phyloP scores from a whole-genome alignment of 164 flowering plant genomes.

The Saururus chinensis region DNA sequence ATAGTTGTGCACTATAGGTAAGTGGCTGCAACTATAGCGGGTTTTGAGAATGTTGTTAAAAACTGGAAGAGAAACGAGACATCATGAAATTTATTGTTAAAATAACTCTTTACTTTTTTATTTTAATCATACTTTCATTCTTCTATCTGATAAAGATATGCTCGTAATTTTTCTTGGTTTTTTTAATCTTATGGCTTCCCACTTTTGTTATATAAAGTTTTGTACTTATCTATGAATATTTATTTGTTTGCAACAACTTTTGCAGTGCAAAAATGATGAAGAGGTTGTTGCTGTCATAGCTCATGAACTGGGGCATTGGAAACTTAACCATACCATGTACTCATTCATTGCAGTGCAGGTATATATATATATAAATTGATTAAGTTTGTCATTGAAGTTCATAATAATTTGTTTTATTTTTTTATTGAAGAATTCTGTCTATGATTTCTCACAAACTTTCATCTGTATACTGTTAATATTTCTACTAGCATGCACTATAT shows the following conservation, averaged over 20 bases:
- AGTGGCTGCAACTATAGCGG: too few relatives aligned
- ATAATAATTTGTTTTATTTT: neutral
- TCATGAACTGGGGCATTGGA: constrained; percentile 99
- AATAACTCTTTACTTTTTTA: too few relatives aligned
- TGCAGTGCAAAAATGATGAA: constrained; percentile 80
- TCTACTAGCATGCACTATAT: too few relatives aligned
- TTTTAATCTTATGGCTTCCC: too few relatives aligned
- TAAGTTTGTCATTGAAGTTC: neutral
- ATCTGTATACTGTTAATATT: too few relatives aligned
- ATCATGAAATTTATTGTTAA: neutral
- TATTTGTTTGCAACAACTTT: neutral
- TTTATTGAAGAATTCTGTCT: neutral
- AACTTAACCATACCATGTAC: constrained; percentile 89
- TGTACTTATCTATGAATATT: too few relatives aligned
- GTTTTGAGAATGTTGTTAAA: too few relatives aligned
- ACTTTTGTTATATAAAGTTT: too few relatives aligned
- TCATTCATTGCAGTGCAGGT: constrained; percentile 93
- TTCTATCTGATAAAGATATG: neutral
- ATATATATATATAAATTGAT: constrained; percentile 6
- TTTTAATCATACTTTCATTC: too few relatives aligned
- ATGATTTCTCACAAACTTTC: too few relatives aligned
- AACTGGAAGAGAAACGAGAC: neutral
- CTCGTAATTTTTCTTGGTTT: neutral
- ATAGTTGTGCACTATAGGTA: too few relatives aligned
- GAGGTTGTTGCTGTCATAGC: constrained; percentile 97